These are phyloP conservation scores for Exophiala viscosa DNA, from an alignment of 2,329 filamentous ascomycete species.

Conservation along the genomic window DNA sequence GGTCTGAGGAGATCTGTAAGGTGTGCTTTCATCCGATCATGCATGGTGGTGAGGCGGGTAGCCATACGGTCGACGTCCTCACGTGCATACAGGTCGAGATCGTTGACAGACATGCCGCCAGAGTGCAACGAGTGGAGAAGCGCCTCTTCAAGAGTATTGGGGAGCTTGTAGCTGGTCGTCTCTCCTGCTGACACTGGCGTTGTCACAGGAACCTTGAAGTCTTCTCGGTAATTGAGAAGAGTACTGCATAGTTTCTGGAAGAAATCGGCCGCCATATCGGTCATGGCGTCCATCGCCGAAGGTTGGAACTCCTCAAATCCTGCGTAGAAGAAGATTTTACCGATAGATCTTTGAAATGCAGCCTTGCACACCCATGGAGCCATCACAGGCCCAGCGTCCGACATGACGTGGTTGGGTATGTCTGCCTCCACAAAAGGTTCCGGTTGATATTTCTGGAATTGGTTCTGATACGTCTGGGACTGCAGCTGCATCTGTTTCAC, in stretches of 20 bases:
- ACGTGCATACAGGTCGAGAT: conserved; percentile 79
- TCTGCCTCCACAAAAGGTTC: conserved; percentile 85
- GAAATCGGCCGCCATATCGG: conserved; percentile 84
- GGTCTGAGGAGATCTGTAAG: conserved; percentile 90
- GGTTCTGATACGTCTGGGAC: conserved; percentile 94
- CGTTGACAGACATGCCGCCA: conserved; percentile 76
- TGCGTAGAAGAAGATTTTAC: conserved; percentile 91
- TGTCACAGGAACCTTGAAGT: conserved; percentile 65
- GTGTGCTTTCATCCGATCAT: conserved; percentile 92
- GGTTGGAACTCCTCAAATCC: conserved; percentile 97
- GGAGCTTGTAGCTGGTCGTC: conserved; percentile 53
- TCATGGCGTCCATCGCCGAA: conserved; percentile 83
- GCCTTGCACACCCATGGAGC: conserved; percentile 75
- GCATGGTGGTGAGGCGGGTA: conserved; percentile 73
- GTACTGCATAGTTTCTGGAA: conserved; percentile 79
- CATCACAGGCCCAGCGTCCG: conserved; percentile 84
- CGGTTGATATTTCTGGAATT: conserved; percentile 94
- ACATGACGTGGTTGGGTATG: conserved; percentile 81
- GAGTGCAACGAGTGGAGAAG: conserved; percentile 81
- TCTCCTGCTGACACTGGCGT: conserved; percentile 32
- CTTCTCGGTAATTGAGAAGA: conserved; percentile 77
- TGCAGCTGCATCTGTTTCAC: conserved; percentile 99
- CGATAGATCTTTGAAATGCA: conserved; percentile 83
- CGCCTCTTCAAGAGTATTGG: conserved; percentile 79
- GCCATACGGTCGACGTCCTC: conserved; percentile 89